These are phyloP conservation scores for Neurospora sp. DNA, from an alignment of 495 filamentous ascomycete species.

Conservation along the genomic window DNA sequence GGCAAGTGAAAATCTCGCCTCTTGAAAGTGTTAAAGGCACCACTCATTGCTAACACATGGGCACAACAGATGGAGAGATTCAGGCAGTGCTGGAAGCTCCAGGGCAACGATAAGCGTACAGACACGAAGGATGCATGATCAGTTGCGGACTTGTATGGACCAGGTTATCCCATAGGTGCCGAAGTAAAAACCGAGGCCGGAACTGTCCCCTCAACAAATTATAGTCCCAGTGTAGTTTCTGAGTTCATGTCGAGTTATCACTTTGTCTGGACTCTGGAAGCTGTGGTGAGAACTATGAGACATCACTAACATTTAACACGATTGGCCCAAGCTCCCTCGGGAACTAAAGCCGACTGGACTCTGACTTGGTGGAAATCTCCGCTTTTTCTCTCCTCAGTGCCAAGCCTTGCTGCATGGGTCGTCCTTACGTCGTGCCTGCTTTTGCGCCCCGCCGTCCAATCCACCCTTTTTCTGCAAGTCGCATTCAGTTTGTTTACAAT, in stretches of 20 bases:
- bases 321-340: neutral
- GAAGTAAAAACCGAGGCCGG: neutral
- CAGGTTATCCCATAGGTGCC: too few relatives aligned
- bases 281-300: neutral
- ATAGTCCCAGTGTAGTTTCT: neutral
- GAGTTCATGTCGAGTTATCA: neutral
- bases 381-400: neutral
- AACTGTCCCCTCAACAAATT: neutral
- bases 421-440: neutral
- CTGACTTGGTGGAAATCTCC: neutral
- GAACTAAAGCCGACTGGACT: neutral
- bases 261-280: neutral
- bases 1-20: constrained; percentile 41
- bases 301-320: neutral
- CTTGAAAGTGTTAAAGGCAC: neutral
- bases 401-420: neutral
- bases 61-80: constrained; percentile 77
- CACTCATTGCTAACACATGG: constrained; percentile 7
- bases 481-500: neutral
- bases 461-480: neutral
- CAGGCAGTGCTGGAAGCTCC: constrained; percentile 81
- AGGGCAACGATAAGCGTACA: constrained; percentile 81
- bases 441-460: neutral
- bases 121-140: constrained; percentile 53
- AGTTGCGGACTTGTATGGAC: too few relatives aligned